Base-by-base conservation (phyloP, 495 filamentous ascomycete species). In the Peziza echinospora region DNA sequence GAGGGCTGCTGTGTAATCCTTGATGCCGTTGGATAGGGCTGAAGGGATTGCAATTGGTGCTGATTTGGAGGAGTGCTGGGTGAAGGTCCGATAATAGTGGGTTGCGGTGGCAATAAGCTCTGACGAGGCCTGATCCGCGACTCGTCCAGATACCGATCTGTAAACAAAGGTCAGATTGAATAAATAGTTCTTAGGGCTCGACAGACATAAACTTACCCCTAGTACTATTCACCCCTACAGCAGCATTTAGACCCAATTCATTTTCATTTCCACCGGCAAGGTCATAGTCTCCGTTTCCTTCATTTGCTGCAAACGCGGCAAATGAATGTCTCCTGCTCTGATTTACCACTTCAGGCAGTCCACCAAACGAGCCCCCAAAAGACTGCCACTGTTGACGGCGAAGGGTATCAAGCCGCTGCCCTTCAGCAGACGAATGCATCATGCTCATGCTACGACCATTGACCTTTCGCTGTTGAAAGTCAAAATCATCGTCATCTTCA, bases 321-420 rank as follows among this genome's bases (percentile, higher is more conserved):
- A 97, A 92, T n/a, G 89, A 96, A 62, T 97, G 89, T 3, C 89
- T 78, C 43, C 89, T 75, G 57, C 87, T 93, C 52, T 94, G 85
- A 24, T 45, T 52, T 26, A 55, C 56, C 23, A 51, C 46, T 45
- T 59, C 56, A 4, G 44, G 44, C 10, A 37, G 19, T 3, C 77
- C 72, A 22, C 75, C 77, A 57, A 91, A 93, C 19, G 45, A 34
- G 7, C 80, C 81, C 19, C 84, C 75, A 5, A 80, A 81, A 41
- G 77, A 91, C 57, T 89, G 80, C 89, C 89, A 97, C 49, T 80
- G 76, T 13, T 75, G 77, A 58, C 81, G 85, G 60, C 80, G 80
- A 40, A 84, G 69, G 60, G 73, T 82, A 37, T 84, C 82, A 10
- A 85, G 59, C 40, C 78, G 78, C 50, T 80, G 71, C 51, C 80